Conservation (phyloP, 2,329 filamentous ascomycete genomes). For the Apiospora pterosperma region DNA sequence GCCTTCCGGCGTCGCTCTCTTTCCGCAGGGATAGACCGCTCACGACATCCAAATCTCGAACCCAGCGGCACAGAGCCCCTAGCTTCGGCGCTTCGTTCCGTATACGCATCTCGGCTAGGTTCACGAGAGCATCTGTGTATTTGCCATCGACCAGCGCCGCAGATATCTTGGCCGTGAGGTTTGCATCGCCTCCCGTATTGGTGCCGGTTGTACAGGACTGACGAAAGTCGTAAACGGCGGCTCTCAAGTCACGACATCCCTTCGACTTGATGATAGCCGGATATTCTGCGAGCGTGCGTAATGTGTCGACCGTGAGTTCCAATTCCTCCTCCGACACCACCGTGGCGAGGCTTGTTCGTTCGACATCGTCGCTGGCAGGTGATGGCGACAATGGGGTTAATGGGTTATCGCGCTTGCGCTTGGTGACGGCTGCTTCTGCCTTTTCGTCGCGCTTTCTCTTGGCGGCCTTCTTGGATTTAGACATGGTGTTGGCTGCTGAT, state of each 20-base stretch:
- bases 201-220: slow-evolving; percentile 66
- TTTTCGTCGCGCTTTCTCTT: slow-evolving; percentile 43
- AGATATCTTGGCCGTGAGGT: slow-evolving; percentile 64
- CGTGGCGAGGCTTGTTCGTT: slow-evolving; percentile 39
- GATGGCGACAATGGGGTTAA: slow-evolving; percentile 34
- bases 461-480: slow-evolving; percentile 38
- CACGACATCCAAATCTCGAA: slow-evolving; percentile 66
- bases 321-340: slow-evolving; percentile 63
- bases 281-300: slow-evolving; percentile 54
- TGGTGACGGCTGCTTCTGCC: slow-evolving; percentile 32
- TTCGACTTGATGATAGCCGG: slow-evolving; percentile 66
- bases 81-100: slow-evolving; percentile 63
- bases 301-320: slow-evolving; percentile 63
- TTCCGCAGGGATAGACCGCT: slow-evolving; percentile 60
- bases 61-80: slow-evolving; percentile 69
- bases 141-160: slow-evolving; percentile 63
- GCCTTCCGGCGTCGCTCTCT: slow-evolving; percentile 27
- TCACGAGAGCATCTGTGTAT: slow-evolving; percentile 60
- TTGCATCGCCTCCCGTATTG: slow-evolving; percentile 54
- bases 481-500: slow-evolving; percentile 26
- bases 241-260: slow-evolving; percentile 62
- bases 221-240: slow-evolving; percentile 66
- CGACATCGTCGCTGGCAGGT: not conserved
- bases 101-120: slow-evolving; percentile 68
- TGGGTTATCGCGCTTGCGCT: slow-evolving; percentile 29